Base-by-base conservation (phyloP, 2,329 filamentous ascomycete genomes). In the Ophiocordyceps camponoti-leonardi region DNA sequence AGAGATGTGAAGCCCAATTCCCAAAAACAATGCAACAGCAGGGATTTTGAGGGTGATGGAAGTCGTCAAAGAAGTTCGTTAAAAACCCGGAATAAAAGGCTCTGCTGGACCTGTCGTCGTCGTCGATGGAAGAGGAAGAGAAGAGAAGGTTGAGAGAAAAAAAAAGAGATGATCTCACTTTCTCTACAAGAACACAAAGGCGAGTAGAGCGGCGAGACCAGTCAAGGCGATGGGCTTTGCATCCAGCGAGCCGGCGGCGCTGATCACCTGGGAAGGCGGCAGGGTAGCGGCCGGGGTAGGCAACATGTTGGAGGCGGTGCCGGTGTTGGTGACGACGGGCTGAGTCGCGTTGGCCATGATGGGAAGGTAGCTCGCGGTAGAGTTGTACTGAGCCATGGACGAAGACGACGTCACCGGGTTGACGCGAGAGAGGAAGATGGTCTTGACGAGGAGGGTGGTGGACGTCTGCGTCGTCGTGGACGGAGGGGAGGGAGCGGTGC, bases 361-460 rank as follows among this genome's bases (percentile, higher is more conserved):
- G 22, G 58, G 57, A 49, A 56, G 57, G 42, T 54, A 49, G 19
- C n/a, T 19, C 41, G 63, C 65, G 43, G 62, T 60, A 45, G 61
- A 62, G 47, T 60, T 53, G 46, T 53, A 49, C 30, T 16, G 8
- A 6, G 35, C 35, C 16, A 54, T 56, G n/a, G n/a, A n/a, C n/a
- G n/a, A n/a, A n/a, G n/a, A n/a, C 19, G 60, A 54, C 41, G 60
- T 61, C 47, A 64, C 53, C 37, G 64, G 67, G 54, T 69, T 54
- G 31, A 69, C 64, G 54, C 63, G 58, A 42, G 67, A 66, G 49
- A 77, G 67, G 42, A 68, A 74, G 57, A 72, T 56, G 43, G 70
- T 73, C 56, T 67, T 68, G 55, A 70, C 73, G 53, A 69, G 54
- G 42, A 67, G 69, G 46, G 64, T 63, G 39, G 73, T 77, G 23